Base-by-base conservation (phyloP, 164 flowering plant genomes). In the Nelumbo lutea region DNA sequence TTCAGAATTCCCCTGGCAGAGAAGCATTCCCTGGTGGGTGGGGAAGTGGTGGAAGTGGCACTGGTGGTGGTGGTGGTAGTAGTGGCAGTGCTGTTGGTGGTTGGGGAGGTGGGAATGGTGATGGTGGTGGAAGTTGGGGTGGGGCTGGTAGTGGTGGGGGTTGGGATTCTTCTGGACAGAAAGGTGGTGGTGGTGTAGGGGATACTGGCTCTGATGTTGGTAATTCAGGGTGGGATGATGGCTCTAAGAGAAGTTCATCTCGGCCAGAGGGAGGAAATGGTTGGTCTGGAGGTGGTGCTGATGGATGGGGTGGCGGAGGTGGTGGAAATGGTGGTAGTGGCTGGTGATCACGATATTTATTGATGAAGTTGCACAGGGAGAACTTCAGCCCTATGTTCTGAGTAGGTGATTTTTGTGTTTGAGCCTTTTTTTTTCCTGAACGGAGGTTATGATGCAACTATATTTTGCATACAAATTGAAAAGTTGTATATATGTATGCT, bases 1-100 rank as follows among this genome's bases (percentile, higher is more conserved):
- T 80, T 47, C 85, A 84, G 63, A 86, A 85, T 57, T 85, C 91
- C 5, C 90, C 91, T 2, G 91, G 90, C 40, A 76, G 72, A 77
- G 96, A 85, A 72, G 84, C 90, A 52, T 85, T 86, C 68, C 85
- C 93, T 64, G 87, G 90, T 73, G 85, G 90, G 15, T 84, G 96
- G 88, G 83, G 90, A 8, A 48, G 73, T 46, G 77, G 78, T 68
- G 83, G 82, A 5, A 62, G 83, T 61, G 80, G 83, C 2, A 48
- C 73, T 52, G 79, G 83, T 9, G 59, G 82, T 9, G 74, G 84
- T 6, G 62, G 73, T 9, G 69, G 75, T 38, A 50, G 77, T 4
- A 64, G 81, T 1, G 50, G 73, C 3, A 47, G 65, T 6, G 69
- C 71, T 5, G 65, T 69, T 13, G 62, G 72, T 1, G 70, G 70